These are phyloP conservation scores for Loxodes magnus DNA, from an alignment of 73 alveolate genomes.

Conservation along the genomic window DNA sequence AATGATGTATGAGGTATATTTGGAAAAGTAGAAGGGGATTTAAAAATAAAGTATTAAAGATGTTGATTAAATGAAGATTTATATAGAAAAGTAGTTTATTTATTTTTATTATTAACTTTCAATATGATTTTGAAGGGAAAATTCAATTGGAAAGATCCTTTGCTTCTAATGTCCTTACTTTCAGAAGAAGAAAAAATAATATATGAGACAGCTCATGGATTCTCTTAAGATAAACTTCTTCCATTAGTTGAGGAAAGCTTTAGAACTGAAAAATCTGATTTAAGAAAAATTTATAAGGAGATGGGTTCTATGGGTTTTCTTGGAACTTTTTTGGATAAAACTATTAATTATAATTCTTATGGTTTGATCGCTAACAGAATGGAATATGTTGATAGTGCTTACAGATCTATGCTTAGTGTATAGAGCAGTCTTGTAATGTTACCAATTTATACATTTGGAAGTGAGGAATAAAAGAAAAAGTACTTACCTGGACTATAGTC, in stretches of 20 bases:
- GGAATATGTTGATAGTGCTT: slow-evolving; percentile 80
- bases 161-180: slow-evolving; percentile 12
- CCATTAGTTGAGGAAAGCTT: slow-evolving; percentile 52
- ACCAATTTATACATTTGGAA: slow-evolving; percentile 64
- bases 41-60: neutral
- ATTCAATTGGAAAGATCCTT: slow-evolving; percentile 40
- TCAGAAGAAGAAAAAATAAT: slow-evolving; percentile 47
- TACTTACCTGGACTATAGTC: slow-evolving; percentile 73
- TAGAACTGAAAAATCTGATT: slow-evolving; percentile 50
- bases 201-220: slow-evolving; percentile 48
- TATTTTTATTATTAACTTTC: slow-evolving; percentile 3
- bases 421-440: slow-evolving; percentile 73
- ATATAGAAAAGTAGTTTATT: neutral
- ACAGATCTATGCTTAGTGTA: slow-evolving; percentile 77
- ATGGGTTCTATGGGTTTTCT: slow-evolving; percentile 75
- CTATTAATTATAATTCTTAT: slow-evolving; percentile 74
- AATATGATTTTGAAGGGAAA: slow-evolving; percentile 1
- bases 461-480: slow-evolving; percentile 41
- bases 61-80: neutral
- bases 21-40: too few species aligned
- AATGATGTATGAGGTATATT: too few species aligned
- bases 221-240: slow-evolving; percentile 39
- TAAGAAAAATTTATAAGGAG: slow-evolving; percentile 53
- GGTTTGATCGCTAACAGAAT: slow-evolving; percentile 41
- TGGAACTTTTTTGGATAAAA: slow-evolving; percentile 68